phyloP scores from a whole-genome alignment of 208 protist genomes.

The Acanthamoeba royreba region DNA sequence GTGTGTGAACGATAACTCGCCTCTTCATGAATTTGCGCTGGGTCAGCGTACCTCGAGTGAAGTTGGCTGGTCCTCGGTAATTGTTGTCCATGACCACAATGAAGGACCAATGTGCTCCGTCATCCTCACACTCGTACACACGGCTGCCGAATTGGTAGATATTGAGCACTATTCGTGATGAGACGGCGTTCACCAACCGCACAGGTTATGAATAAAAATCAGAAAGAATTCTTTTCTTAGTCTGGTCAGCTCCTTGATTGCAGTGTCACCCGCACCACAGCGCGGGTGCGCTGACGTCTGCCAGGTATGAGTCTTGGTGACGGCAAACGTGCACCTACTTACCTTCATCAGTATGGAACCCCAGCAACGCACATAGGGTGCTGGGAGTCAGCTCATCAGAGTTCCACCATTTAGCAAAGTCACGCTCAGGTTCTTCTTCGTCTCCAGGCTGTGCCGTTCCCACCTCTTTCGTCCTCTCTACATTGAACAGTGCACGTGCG shows the following conservation, averaged over 20 bases:
- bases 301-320: too few species aligned
- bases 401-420: slow-evolving; percentile 17
- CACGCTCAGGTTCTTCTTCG: not conserved
- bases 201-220: too few species aligned
- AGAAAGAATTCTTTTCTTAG: too few species aligned
- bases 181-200: not conserved
- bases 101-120: not conserved
- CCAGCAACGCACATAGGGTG: not conserved
- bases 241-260: too few species aligned
- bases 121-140: not conserved
- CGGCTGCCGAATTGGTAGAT: not conserved
- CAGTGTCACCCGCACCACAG: too few species aligned
- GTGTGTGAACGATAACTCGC: too few species aligned
- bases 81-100: not conserved
- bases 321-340: too few species aligned
- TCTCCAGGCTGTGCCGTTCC: not conserved
- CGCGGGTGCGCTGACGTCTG: too few species aligned
- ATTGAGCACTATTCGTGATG: not conserved
- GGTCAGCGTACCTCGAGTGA: not conserved
- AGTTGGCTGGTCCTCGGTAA: not conserved
- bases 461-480: not conserved
- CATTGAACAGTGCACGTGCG: not conserved
- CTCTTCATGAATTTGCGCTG: too few species aligned
- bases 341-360: not conserved
- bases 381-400: not conserved